These are phyloP conservation scores for Aspergillus versicolor DNA, from an alignment of 2,329 filamentous ascomycete genomes.

Conservation along the genomic window DNA sequence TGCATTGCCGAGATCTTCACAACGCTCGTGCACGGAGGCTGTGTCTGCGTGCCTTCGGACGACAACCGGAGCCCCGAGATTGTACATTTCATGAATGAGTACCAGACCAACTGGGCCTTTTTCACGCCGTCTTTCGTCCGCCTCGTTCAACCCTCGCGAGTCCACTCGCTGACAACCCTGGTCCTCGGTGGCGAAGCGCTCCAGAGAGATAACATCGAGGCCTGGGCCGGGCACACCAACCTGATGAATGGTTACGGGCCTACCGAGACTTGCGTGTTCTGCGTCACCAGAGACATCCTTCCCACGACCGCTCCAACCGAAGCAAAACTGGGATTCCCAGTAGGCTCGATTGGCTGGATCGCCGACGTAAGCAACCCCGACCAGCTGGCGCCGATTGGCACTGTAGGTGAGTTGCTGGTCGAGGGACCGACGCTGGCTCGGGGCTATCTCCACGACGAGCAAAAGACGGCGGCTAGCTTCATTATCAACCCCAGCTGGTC, in stretches of 20 bases:
- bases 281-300: too few species aligned
- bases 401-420: not conserved
- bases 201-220: not conserved
- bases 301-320: not conserved
- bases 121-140: not conserved
- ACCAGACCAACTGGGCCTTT: too few species aligned
- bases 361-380: not conserved
- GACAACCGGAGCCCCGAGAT: too few species aligned
- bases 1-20: too few species aligned
- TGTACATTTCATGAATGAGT: too few species aligned
- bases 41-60: too few species aligned
- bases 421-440: not conserved
- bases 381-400: not conserved
- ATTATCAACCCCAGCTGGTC: not conserved
- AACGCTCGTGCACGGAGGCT: too few species aligned
- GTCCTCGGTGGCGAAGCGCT: not conserved
- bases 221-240: not conserved
- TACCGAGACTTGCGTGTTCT: not conserved
- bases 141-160: not conserved
- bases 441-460: not conserved
- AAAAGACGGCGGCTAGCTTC: not conserved
- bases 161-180: not conserved
- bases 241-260: not conserved
- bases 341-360: not conserved
- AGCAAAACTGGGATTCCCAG: not conserved